Evolutionary conservation across 2,329 filamentous ascomycete species (phyloP), one percentile per base, ranked within the genome.

Genomic region (Aspergillus novoparasiticus): DNA sequence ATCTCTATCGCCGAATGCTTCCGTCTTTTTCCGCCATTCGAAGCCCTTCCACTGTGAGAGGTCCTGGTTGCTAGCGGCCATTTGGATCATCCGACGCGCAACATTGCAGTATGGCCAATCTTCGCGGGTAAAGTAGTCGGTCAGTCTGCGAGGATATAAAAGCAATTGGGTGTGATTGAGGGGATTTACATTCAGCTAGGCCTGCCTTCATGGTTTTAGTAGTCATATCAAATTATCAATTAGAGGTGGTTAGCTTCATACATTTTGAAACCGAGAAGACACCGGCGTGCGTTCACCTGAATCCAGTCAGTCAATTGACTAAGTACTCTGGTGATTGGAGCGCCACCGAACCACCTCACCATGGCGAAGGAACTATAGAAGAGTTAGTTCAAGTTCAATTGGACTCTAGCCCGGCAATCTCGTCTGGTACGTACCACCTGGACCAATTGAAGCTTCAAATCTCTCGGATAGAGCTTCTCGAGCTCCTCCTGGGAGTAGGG

Each of bases 21-120:
- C 95, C 55, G 97, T 84, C 54, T 91, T 88, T 64, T 93, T 87
- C 69, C 89, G 82, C 79, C 87, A 90, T 69, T 84, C 82, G 64
- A 90, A 80, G 1, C 80, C 79, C 69, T 87, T 84, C 86, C 86
- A 90, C 58, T 79, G 74, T 41, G 78, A 81, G 64, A 79, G 78
- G 72, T 84, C 84, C 61, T 83, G 83, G 53, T 80, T 84, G 45
- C 80, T 81, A 66, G 87, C 81, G 28, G 89, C 84, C 64, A 87
- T 84, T 63, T 86, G 86, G 30, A 84, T 87, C 75, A 98, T 85
- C 68, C 90, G 89, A 63, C 87, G 86, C 26, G 91, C 91, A 60
- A 89, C 87, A 68, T 87, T 86, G 80, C 95, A 99, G 80, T 97
- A 98, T 1, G 95, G 93, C 95, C 95, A 99, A 79, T 88, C 84